Evolutionary conservation across 352 stramenopile species (phyloP).

Genomic region (Globisporangium barbulae): DNA sequence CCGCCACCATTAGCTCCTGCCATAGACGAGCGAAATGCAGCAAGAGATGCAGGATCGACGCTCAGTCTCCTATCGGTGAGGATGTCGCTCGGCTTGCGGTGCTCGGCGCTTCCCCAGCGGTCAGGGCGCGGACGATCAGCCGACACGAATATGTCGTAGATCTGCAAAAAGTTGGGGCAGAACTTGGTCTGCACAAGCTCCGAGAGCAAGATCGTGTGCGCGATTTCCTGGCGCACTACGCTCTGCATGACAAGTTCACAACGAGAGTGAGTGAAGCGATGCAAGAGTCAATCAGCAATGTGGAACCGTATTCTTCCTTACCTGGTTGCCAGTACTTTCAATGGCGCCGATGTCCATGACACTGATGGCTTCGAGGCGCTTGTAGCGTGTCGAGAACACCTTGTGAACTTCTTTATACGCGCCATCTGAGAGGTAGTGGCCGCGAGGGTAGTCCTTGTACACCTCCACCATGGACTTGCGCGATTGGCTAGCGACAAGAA

Average conservation of each 20-base stretch:
- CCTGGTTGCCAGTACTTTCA: slow-evolving; percentile 83
- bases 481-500: slow-evolving; percentile 10
- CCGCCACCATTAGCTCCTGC: slow-evolving; percentile 12
- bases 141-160: slow-evolving; percentile 90
- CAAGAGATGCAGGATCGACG: slow-evolving; percentile 12
- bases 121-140: slow-evolving; percentile 48
- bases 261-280: neutral
- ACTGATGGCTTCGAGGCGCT: slow-evolving; percentile 73
- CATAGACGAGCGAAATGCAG: slow-evolving; percentile 2
- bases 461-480: slow-evolving; percentile 36
- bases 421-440: slow-evolving; percentile 77
- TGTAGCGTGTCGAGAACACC: slow-evolving; percentile 58
- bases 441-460: slow-evolving; percentile 53
- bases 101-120: slow-evolving; percentile 53
- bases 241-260: slow-evolving; percentile 25
- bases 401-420: slow-evolving; percentile 90
- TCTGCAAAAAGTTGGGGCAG: slow-evolving; percentile 94
- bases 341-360: slow-evolving; percentile 94
- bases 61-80: slow-evolving; percentile 29
- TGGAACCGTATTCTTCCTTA: slow-evolving; percentile 18
- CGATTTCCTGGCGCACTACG: slow-evolving; percentile 93
- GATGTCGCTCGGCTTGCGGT: slow-evolving; percentile 69
- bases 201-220: slow-evolving; percentile 91
- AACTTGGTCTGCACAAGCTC: slow-evolving; percentile 81
- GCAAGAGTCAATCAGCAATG: neutral